A percentile compares a stretch with the other conserved stretches of the same genome.
phyloP scores from a whole-genome alignment of 192 early-diverging fungal genomes.

The Physocladia obscura region DNA sequence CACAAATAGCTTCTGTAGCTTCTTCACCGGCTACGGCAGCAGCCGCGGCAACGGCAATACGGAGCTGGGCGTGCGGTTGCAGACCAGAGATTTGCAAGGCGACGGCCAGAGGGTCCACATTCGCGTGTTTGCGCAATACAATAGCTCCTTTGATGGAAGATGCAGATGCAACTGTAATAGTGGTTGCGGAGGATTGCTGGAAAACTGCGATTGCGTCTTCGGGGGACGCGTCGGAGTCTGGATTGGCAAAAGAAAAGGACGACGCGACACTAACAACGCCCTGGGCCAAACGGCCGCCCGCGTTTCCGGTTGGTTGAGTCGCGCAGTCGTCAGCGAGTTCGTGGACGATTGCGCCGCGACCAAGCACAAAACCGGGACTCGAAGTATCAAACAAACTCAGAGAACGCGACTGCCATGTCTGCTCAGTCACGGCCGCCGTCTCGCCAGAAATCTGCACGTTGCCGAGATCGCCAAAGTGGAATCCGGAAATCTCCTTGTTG shows the following conservation, averaged over 20 bases:
- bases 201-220: not conserved
- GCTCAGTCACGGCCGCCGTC: slow-evolving; percentile 2
- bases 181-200: not conserved
- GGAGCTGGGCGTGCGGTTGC: no score
- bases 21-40: not conserved
- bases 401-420: not conserved
- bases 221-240: not conserved
- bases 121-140: not conserved
- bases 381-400: not conserved
- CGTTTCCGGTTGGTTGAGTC: slow-evolving; percentile 36
- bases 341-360: slow-evolving; percentile 34
- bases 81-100: not conserved
- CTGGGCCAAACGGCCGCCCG: slow-evolving; percentile 28
- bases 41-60: no score
- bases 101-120: not conserved
- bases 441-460: slow-evolving; percentile 24
- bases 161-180: no score
- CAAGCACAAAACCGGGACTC: not conserved
- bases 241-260: not conserved
- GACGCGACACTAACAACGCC: slow-evolving; percentile 27
- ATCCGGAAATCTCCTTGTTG: not conserved
- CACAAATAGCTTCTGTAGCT: not conserved
- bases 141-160: not conserved
- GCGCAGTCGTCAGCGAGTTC: slow-evolving; percentile 32
- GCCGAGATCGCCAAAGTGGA: slow-evolving; percentile 38